A percentile compares a stretch with the other conserved stretches of the same genome.
Conservation (phyloP, 345 rosid species). For the Xanthoceras sorbifolium region DNA sequence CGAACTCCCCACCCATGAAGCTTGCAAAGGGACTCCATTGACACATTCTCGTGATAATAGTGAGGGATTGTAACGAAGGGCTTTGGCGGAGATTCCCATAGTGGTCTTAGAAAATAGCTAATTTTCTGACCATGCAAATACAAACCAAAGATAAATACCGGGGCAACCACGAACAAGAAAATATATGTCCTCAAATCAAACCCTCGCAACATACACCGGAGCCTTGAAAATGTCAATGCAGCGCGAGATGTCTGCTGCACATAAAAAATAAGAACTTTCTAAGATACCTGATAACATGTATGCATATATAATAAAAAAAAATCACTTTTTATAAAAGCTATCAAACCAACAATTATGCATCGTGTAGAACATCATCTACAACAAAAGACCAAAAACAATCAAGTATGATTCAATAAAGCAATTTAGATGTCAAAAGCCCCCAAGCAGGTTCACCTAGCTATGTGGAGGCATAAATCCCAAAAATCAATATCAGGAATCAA, state of each 20-base stretch:
- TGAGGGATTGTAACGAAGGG: slow-evolving; percentile 64
- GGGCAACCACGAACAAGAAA: slow-evolving; percentile 42
- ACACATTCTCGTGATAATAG: slow-evolving; percentile 68
- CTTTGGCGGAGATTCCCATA: slow-evolving; percentile 73
- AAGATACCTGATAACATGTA: slow-evolving; percentile 15
- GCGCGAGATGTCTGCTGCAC: slow-evolving; percentile 48
- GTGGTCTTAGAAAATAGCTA: slow-evolving; percentile 64
- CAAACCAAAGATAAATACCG: slow-evolving; percentile 43
- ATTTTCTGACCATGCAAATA: slow-evolving; percentile 71
- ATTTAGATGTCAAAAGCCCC: neutral
- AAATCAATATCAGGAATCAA: neutral
- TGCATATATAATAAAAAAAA: neutral
- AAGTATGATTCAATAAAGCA: neutral
- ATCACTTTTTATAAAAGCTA: neutral
- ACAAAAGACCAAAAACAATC: neutral
- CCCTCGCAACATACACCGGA: slow-evolving; percentile 56
- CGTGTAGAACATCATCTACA: neutral
- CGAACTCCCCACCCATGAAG: slow-evolving; percentile 92
- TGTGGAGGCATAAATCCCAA: neutral
- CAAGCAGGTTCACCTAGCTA: neutral
- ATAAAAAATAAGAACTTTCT: slow-evolving; percentile 16
- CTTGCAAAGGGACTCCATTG: slow-evolving; percentile 72
- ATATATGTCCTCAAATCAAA: slow-evolving; percentile 45
- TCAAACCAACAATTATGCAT: neutral
- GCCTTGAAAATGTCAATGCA: slow-evolving; percentile 51